These are phyloP conservation scores for Nicotiana obtusifolia DNA, from an alignment of 257 asterid species.

Conservation along the genomic window DNA sequence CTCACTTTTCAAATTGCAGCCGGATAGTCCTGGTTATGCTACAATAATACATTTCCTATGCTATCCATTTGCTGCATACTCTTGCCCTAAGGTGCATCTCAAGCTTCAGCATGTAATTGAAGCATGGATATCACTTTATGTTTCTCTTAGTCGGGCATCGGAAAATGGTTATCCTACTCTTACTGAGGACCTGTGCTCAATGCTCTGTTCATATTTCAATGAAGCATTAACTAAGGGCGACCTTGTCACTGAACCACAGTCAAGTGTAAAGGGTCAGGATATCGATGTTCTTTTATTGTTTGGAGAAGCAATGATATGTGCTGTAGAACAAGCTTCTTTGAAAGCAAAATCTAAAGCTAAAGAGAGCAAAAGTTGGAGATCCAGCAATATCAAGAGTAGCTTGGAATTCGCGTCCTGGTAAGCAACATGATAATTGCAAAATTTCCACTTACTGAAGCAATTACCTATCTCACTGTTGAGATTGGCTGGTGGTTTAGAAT, in stretches of 20 bases:
- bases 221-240: slow-evolving; percentile 22
- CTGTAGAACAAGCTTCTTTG: slow-evolving; percentile 40
- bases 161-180: slow-evolving; percentile 24
- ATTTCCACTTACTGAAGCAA: neutral
- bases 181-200: slow-evolving; percentile 43
- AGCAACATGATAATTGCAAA: slow-evolving; percentile 10
- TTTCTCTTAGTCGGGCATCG: slow-evolving; percentile 32
- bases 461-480: neutral
- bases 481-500: neutral
- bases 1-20: slow-evolving; percentile 27
- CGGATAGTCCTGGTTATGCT: slow-evolving; percentile 31
- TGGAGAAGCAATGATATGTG: slow-evolving; percentile 37
- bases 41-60: slow-evolving; percentile 37
- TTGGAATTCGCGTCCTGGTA: slow-evolving; percentile 56
- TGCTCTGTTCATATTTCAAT: slow-evolving; percentile 38
- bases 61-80: slow-evolving; percentile 53
- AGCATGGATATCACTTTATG: slow-evolving; percentile 49
- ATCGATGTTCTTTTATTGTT: slow-evolving; percentile 29
- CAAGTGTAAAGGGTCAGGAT: slow-evolving; percentile 21
- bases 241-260: slow-evolving; percentile 24
- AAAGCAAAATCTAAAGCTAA: slow-evolving; percentile 22
- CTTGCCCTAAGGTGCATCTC: slow-evolving; percentile 23
- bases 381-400: slow-evolving; percentile 25
- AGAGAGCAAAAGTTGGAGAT: slow-evolving; percentile 27
- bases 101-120: slow-evolving; percentile 35